phyloP scores from a whole-genome alignment of 345 rosid species.

The Limnanthes douglasii region DNA sequence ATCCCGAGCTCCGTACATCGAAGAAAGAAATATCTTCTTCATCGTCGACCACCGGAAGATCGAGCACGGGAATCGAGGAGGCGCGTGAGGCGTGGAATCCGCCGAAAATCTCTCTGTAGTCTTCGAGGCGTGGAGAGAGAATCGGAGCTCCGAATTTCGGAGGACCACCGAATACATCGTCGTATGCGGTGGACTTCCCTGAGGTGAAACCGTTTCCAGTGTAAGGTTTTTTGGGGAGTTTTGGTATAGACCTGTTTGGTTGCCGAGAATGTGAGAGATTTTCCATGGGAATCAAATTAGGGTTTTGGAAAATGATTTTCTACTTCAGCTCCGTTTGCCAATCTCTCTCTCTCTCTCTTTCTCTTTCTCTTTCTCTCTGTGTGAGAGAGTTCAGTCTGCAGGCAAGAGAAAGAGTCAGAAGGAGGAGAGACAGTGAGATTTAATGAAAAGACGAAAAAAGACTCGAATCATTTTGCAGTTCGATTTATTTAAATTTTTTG shows the following conservation, averaged over 20 bases:
- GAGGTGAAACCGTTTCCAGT: slow-evolving; percentile 7
- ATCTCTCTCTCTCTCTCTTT: slow-evolving; percentile 5
- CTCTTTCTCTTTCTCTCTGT: slow-evolving; percentile 8
- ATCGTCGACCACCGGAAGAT: slow-evolving; percentile 46
- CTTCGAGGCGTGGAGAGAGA: slow-evolving; percentile 72
- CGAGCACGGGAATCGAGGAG: slow-evolving; percentile 81
- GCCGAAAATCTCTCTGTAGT: slow-evolving; percentile 71
- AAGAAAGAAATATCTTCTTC: slow-evolving; percentile 36
- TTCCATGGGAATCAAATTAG: slow-evolving; percentile 38
- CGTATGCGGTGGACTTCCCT: slow-evolving; percentile 25
- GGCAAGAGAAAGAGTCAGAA: too few species aligned
- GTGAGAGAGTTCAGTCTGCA: too few species aligned
- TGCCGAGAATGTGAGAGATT: slow-evolving; percentile 42
- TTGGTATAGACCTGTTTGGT: slow-evolving; percentile 16
- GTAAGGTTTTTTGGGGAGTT: slow-evolving; percentile 16
- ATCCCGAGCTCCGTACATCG: slow-evolving; percentile 47
- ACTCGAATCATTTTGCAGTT: too few species aligned
- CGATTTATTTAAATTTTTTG: too few species aligned
- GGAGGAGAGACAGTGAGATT: too few species aligned
- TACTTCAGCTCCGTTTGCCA: background rate
- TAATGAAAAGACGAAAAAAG: too few species aligned
- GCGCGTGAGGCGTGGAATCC: slow-evolving; percentile 65
- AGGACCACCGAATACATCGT: slow-evolving; percentile 69
- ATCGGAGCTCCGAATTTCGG: slow-evolving; percentile 40
- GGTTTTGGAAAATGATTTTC: slow-evolving; percentile 11